Base-by-base conservation (phyloP, 2,329 filamentous ascomycete species). In the Falciphora oryzae region DNA sequence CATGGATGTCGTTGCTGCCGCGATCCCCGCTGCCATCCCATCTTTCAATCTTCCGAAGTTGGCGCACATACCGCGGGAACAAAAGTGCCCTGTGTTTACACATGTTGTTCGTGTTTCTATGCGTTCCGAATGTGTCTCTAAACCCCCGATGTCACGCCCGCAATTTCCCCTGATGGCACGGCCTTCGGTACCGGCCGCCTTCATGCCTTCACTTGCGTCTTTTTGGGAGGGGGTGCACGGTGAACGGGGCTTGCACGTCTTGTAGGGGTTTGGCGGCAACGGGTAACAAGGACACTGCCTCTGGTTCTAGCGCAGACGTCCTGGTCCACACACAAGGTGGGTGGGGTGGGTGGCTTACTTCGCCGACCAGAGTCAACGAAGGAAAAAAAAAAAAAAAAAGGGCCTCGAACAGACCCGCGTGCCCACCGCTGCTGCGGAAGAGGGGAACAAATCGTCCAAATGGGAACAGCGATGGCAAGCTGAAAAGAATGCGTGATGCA, bases 381-480 rank as follows among this genome's bases (percentile, higher is more conserved):
- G 35, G 18, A 18, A 22, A 31, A 25, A 31, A 10, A 1, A 28
- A 59, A 59, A 18, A 59, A 32, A 2, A 32, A 22, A 32, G 28
- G 28, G 28, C 25, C 11, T 27, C 25, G 31, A 59, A 7, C 31
- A 60, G 7, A 60, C n/a, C 6, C 25, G 38, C 38, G 18, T 35
- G 38, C 18, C 18, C 18, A 11, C 44, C 44, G 7, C 59, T 61
- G 14, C 32, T 38, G 25, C n/a, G 44, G 44, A 25, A 53, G 44
- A 6, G 25, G 59, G 25, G 28, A 31, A 18, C 31, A 61, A 14
- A 27, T 28, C 38, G 59, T 61, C 59, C n/a, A 32, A 61, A 61
- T 61, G 59, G 59, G 59, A 38, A 25, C 3, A 18, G 59, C 32
- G 59, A 61, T 38, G 38, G 32, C 59, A 61, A 61, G 59, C 59